These are phyloP conservation scores for Candida takata DNA, from an alignment of 805 yeast species.

Conservation along the genomic window DNA sequence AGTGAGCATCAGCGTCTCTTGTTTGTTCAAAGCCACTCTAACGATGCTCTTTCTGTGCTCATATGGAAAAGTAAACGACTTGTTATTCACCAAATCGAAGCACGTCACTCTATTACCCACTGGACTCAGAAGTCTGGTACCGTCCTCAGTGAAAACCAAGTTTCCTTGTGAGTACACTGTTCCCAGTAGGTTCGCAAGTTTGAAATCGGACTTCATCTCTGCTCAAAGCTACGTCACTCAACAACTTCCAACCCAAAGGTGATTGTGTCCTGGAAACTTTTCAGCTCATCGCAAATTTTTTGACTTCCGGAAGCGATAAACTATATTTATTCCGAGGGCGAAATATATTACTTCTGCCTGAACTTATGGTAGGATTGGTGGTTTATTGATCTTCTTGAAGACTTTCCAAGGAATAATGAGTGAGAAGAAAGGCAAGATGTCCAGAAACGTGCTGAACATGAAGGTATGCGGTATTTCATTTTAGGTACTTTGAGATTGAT, in stretches of 20 bases:
- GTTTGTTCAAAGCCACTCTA: slow-evolving; percentile 74
- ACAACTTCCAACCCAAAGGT: background rate
- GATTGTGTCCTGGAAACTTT: background rate
- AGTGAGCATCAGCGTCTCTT: slow-evolving; percentile 70
- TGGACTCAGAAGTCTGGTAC: slow-evolving; percentile 76
- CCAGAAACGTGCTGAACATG: slow-evolving; percentile 78
- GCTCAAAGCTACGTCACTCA: background rate
- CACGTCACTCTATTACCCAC: slow-evolving; percentile 91
- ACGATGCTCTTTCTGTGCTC: slow-evolving; percentile 86
- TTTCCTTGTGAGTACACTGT: slow-evolving; percentile 95
- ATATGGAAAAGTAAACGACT: slow-evolving; percentile 82
- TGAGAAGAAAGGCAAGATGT: slow-evolving; percentile 26
- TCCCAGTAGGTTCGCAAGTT: slow-evolving; percentile 84
- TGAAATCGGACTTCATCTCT: slow-evolving; percentile 76
- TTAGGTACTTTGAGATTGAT: no score
- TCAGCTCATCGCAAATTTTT: slow-evolving; percentile 17
- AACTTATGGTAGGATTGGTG: no score
- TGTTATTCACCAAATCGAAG: slow-evolving; percentile 78
- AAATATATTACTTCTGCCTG: no score
- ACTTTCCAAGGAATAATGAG: no score
- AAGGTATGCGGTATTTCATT: slow-evolving; percentile 22
- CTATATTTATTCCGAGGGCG: background rate
- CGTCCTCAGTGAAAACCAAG: slow-evolving; percentile 77
- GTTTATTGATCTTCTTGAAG: no score
- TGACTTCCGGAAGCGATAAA: background rate